Conservation (phyloP, 331 rosid species). For the Malus hybrid region DNA sequence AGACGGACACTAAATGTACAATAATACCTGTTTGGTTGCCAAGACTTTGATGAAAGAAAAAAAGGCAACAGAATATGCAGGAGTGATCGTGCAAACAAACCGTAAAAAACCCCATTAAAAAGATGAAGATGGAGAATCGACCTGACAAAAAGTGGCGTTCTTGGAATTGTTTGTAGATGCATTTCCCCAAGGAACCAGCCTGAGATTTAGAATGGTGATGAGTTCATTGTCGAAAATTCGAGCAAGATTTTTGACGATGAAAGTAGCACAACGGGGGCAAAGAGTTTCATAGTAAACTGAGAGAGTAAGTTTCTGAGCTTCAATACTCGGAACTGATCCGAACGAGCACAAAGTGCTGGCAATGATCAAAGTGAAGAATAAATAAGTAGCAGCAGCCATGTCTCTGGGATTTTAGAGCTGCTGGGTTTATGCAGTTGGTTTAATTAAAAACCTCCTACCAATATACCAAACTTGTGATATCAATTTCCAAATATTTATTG, state of each 20-base stretch:
- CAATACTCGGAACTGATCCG: neutral
- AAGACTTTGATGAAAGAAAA: neutral
- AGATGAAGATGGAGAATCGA: neutral
- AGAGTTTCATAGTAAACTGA: conserved; percentile 52
- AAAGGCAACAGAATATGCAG: neutral
- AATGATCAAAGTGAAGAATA: conserved; percentile 10
- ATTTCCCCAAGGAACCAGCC: conserved; percentile 42
- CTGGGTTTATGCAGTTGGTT: neutral
- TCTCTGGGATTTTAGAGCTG: neutral
- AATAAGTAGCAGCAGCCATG: conserved; percentile 29
- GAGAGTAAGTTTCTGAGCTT: conserved; percentile 40
- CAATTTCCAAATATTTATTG: neutral
- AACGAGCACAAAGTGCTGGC: neutral
- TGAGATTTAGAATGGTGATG: conserved; percentile 46
- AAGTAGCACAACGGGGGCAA: conserved; percentile 25
- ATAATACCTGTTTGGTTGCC: neutral
- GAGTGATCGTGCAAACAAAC: neutral
- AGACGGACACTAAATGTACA: no score
- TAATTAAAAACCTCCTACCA: neutral
- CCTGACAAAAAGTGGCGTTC: conserved; percentile 43
- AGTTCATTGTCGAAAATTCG: conserved; percentile 35
- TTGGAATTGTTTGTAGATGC: conserved; percentile 16
- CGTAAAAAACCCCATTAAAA: neutral
- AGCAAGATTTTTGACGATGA: conserved; percentile 42
- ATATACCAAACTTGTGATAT: neutral